phyloP scores from a whole-genome alignment of 768 basidiomycete species.

The Rickenella mellea region DNA sequence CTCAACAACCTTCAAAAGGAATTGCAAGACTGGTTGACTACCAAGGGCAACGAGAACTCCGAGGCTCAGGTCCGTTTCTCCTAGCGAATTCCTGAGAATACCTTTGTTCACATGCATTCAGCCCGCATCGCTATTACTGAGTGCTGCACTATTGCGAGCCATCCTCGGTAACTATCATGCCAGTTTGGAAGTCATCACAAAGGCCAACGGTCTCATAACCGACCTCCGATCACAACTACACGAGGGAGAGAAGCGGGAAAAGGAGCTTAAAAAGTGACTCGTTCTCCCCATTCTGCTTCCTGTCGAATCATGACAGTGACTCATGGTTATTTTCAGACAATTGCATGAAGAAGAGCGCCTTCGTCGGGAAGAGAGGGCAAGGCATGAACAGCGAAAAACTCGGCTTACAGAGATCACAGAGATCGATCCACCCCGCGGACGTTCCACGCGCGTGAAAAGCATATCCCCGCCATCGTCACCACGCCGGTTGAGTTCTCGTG shows the following conservation, averaged over 20 bases:
- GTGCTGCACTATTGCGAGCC: conserved; percentile 11
- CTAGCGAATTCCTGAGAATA: conserved; percentile 1
- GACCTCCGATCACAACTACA: conserved; percentile 8
- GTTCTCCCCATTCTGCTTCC: too few relatives aligned
- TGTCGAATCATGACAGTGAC: conserved; percentile 16
- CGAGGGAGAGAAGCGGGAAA: conserved; percentile 7
- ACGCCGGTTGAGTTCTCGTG: too few relatives aligned
- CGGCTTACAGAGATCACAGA: too few relatives aligned
- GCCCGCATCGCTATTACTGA: conserved; percentile 11
- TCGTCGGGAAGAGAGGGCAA: too few relatives aligned
- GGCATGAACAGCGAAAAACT: too few relatives aligned
- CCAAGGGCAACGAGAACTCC: conserved; percentile 8
- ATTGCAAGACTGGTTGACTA: conserved; percentile 11
- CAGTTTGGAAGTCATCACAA: conserved; percentile 11
- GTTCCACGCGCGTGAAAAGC: too few relatives aligned
- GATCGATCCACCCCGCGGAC: too few relatives aligned
- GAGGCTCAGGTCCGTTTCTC: conserved; percentile 7
- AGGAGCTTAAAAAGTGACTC: conserved; percentile 10
- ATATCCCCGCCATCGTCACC: too few relatives aligned
- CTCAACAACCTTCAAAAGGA: conserved; percentile 9
- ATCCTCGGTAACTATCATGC: conserved; percentile 12
- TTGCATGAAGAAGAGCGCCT: too few relatives aligned
- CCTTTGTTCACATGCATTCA: conserved; percentile 2
- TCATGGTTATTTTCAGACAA: conserved; percentile 30
- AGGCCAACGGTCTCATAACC: conserved; percentile 7